Evolutionary conservation across 2,329 filamentous ascomycete species (phyloP).

Genomic region (Periconia digitata): DNA sequence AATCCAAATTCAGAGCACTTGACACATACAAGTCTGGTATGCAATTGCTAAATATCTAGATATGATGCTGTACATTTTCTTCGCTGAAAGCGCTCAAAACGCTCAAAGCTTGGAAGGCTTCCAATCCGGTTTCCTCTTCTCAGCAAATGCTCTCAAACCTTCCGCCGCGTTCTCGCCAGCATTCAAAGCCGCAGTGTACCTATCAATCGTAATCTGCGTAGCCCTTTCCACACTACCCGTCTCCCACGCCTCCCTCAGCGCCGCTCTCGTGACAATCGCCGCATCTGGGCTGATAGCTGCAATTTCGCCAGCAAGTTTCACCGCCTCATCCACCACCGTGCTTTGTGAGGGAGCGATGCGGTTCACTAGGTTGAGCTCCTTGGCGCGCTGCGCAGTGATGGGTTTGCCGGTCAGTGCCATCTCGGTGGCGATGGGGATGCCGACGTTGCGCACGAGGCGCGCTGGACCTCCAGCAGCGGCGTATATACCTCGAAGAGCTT

Average conservation of each 20-base stretch:
- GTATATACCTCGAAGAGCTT: constrained; percentile 58
- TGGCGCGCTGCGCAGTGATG: constrained; percentile 49
- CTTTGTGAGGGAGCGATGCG: constrained; percentile 40
- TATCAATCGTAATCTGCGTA: constrained; percentile 47
- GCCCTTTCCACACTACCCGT: constrained; percentile 39
- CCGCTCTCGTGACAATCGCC: constrained; percentile 41
- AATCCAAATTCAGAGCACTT: too few species aligned
- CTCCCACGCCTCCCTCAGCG: constrained; percentile 38
- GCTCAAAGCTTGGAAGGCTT: constrained; percentile 46
- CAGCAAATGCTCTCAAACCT: constrained; percentile 54
- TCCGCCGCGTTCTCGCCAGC: constrained; percentile 53
- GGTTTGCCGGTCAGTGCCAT: constrained; percentile 53
- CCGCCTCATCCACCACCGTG: constrained; percentile 37
- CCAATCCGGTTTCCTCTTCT: constrained; percentile 55
- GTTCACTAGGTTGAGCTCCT: constrained; percentile 47
- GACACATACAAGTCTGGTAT: too few species aligned
- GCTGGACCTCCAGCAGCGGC: constrained; percentile 57
- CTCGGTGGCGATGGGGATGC: constrained; percentile 53
- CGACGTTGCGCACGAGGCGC: constrained; percentile 52
- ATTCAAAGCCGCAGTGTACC: constrained; percentile 45
- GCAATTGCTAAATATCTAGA: too few species aligned
- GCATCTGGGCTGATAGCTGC: constrained; percentile 41
- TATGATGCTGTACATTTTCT: too few species aligned
- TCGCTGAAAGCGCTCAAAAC: too few species aligned
- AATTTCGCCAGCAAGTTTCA: constrained; percentile 40